These are phyloP conservation scores for Malus domestica DNA, from an alignment of 306 rosid genomes.

Conservation along the genomic window ASM211411v1 NC_041802.1:2968501-2969000, in stretches of 20 bases:
- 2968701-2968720: constrained; percentile 45
- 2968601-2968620: too few relatives aligned
- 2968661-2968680: too few relatives aligned
- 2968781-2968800: constrained; percentile 56
- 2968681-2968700: neutral
- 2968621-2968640: too few relatives aligned
- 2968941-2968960: neutral
- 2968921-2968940: constrained; percentile 1
- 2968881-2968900: constrained; percentile 15
- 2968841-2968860: constrained; percentile 37
- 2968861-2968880: constrained; percentile 29
- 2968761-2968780: constrained; percentile 48
- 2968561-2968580: too few relatives aligned
- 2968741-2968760: constrained; percentile 34
- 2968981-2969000: too few relatives aligned
- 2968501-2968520: too few relatives aligned
- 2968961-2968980: too few relatives aligned
- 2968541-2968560: too few relatives aligned
- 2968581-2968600: too few relatives aligned
- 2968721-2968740: constrained; percentile 46
- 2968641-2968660: too few relatives aligned
- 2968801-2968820: constrained; percentile 42
- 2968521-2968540: too few relatives aligned
- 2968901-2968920: neutral
- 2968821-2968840: constrained; percentile 28